phyloP scores from a whole-genome alignment of 2,329 filamentous ascomycete species.

The Neonectria faginata region DNA sequence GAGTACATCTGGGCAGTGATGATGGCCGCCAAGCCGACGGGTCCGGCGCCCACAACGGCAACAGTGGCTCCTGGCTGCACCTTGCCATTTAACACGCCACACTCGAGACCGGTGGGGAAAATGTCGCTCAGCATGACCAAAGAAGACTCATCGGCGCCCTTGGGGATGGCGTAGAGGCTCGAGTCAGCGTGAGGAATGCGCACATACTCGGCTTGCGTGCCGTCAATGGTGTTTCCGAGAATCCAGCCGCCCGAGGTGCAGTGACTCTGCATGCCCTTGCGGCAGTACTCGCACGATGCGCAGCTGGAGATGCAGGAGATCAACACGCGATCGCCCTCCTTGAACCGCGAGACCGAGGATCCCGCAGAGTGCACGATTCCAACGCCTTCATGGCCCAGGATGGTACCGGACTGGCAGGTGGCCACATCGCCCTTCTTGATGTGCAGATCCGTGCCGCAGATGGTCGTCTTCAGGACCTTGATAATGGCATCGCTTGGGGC shows the following conservation, averaged over 20 bases:
- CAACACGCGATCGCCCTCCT: constrained; percentile 63
- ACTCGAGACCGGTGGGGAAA: constrained; percentile 67
- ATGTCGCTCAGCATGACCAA: constrained; percentile 67
- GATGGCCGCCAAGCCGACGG: constrained; percentile 66
- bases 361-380: constrained; percentile 61
- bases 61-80: constrained; percentile 65
- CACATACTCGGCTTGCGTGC: constrained; percentile 69
- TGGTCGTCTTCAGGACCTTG: constrained; percentile 60
- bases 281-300: constrained; percentile 63
- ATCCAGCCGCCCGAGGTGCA: constrained; percentile 67
- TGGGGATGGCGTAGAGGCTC: constrained; percentile 59
- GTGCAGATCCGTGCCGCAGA: constrained; percentile 68
- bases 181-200: constrained; percentile 63
- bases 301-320: constrained; percentile 65
- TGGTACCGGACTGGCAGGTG: constrained; percentile 56
- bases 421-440: constrained; percentile 66
- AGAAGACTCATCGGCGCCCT: constrained; percentile 54
- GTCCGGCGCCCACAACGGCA: constrained; percentile 66
- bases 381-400: constrained; percentile 66
- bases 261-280: constrained; percentile 62
- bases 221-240: constrained; percentile 64
- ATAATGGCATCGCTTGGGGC: constrained; percentile 62
- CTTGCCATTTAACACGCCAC: constrained; percentile 63
- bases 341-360: constrained; percentile 58
- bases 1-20: constrained; percentile 67